These are phyloP conservation scores for Pneumocystis oryctolagi DNA, from an alignment of 1,139 yeast genomes.

Conservation along the genomic window DNA sequence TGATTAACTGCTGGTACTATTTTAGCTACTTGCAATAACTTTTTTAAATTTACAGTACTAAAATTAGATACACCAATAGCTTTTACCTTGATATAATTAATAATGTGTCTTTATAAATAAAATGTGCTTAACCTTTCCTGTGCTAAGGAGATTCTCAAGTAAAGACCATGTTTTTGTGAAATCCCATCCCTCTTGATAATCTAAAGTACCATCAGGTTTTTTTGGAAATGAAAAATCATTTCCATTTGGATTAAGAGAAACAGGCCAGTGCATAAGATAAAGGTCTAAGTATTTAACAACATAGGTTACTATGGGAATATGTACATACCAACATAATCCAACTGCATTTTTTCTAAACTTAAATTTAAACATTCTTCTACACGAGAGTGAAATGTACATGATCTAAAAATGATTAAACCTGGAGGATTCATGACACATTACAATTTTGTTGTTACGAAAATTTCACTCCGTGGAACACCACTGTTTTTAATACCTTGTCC, in stretches of 20 bases:
- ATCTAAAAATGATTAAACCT: constrained; percentile 17
- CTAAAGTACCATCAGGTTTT: constrained; percentile 27
- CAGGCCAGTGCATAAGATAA: constrained; percentile 81
- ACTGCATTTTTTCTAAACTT: constrained; percentile 50
- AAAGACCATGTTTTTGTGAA: constrained; percentile 54
- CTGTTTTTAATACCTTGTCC: constrained; percentile 44
- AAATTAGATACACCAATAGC: constrained; percentile 76
- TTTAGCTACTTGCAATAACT: constrained; percentile 54
- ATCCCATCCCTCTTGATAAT: constrained; percentile 14
- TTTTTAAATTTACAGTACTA: constrained; percentile 58
- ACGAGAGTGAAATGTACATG: constrained; percentile 51
- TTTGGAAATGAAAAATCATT: constrained; percentile 30
- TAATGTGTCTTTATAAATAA: neutral
- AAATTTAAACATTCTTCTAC: constrained; percentile 45
- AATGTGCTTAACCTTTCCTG: constrained; percentile 38
- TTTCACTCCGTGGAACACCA: constrained; percentile 51
- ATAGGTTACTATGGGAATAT: neutral
- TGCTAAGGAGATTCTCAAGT: constrained; percentile 43
- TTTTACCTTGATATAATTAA: constrained; percentile 16
- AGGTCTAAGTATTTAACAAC: constrained; percentile 34
- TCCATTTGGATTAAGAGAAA: constrained; percentile 33
- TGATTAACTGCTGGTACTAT: constrained; percentile 71
- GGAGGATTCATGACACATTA: constrained; percentile 3
- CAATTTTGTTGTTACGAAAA: constrained; percentile 68
- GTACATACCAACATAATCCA: constrained; percentile 43